Evolutionary conservation across 345 rosid genomes (phyloP).

Genomic region (Capsella bursapastoris): DNA sequence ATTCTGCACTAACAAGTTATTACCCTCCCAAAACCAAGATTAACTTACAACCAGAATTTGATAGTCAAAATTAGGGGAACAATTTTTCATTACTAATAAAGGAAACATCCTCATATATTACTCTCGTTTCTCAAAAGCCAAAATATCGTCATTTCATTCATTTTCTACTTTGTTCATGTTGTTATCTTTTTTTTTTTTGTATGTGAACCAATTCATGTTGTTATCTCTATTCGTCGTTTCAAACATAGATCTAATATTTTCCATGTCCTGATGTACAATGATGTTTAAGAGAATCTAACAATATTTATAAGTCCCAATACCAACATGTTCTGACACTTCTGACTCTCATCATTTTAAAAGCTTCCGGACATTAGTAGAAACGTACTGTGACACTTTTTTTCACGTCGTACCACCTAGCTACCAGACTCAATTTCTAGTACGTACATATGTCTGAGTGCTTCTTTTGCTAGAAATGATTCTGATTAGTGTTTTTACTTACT

Average conservation of each 20-base stretch:
- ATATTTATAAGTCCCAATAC: background rate
- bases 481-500: background rate
- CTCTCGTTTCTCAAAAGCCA: background rate
- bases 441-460: background rate
- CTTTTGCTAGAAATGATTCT: slow-evolving; percentile 24
- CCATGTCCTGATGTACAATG: background rate
- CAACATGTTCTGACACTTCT: slow-evolving; percentile 21
- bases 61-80: background rate
- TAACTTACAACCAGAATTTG: background rate
- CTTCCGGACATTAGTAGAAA: slow-evolving; percentile 26
- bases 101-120: background rate
- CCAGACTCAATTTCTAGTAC: slow-evolving; percentile 25
- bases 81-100: background rate
- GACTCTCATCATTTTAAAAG: slow-evolving; percentile 29
- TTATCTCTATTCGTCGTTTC: background rate
- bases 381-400: slow-evolving; percentile 28
- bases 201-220: too few relatives aligned
- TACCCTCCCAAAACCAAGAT: background rate
- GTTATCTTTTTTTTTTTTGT: too few relatives aligned
- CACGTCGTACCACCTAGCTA: slow-evolving; percentile 17
- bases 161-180: background rate
- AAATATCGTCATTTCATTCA: background rate
- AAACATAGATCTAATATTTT: background rate
- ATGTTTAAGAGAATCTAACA: slow-evolving; percentile 21
- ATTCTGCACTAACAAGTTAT: background rate